Conservation (phyloP, 2,329 filamentous ascomycete genomes). For the Colletotrichum eremochloae region DNA sequence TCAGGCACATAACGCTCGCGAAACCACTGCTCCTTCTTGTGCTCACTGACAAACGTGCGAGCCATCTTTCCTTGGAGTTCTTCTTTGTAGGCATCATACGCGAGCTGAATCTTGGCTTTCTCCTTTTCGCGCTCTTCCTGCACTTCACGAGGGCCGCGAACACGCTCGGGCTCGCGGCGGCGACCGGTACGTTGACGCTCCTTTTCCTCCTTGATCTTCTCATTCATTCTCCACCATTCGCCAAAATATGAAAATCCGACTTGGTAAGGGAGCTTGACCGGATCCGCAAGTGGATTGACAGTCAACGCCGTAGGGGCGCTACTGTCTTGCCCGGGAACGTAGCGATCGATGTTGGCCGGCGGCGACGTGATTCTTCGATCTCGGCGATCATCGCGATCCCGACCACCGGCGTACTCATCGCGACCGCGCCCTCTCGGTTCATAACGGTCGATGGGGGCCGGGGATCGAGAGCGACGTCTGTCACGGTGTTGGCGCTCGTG, state of each 20-base stretch:
- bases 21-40: slow-evolving; percentile 98
- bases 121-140: slow-evolving; percentile 84
- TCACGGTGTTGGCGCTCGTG: slow-evolving; percentile 68
- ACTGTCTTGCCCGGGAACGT: slow-evolving; percentile 80
- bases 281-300: slow-evolving; percentile 78
- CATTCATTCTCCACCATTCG: slow-evolving; percentile 88
- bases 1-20: slow-evolving; percentile 92
- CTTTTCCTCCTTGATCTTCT: slow-evolving; percentile 85
- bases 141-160: slow-evolving; percentile 73
- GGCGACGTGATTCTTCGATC: slow-evolving; percentile 71
- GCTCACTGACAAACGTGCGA: slow-evolving; percentile 87
- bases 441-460: slow-evolving; percentile 79
- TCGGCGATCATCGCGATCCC: slow-evolving; percentile 69
- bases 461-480: slow-evolving; percentile 77
- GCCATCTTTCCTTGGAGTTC: slow-evolving; percentile 84
- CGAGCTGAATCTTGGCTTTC: slow-evolving; percentile 80
- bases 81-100: slow-evolving; percentile 77
- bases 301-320: slow-evolving; percentile 58
- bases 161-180: slow-evolving; percentile 73
- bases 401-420: slow-evolving; percentile 72
- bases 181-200: slow-evolving; percentile 79
- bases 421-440: slow-evolving; percentile 76
- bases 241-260: slow-evolving; percentile 89
- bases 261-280: slow-evolving; percentile 80
- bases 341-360: slow-evolving; percentile 83